Base-by-base conservation (phyloP, 2,329 filamentous ascomycete species). In the Claviceps paspali region DNA sequence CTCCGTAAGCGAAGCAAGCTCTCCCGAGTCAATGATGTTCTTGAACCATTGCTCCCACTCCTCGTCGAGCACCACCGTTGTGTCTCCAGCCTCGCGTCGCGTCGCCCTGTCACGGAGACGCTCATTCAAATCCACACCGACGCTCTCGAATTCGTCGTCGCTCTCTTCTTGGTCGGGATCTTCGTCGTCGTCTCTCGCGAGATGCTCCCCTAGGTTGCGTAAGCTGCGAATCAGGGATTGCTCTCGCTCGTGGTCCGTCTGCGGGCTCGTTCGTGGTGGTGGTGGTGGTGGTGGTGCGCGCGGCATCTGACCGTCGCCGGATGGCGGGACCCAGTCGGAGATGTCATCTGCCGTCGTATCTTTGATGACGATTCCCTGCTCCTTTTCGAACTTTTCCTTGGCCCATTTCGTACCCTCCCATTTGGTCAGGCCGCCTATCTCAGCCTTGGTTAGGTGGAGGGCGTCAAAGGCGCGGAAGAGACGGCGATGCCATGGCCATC, bases 361-460 rank as follows among this genome's bases (percentile, higher is more conserved):
- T 33, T 62, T 58, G 43, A 88, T 84, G 22, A 59, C 60, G 41
- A 81, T 68, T 24, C 76, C 76, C 49, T 85, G 79, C 51, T 87
- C 82, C 40, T 70, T 68, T 62, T 88, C 82, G 52, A 77, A 88
- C 38, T 81, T 73, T 52, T 86, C 79, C 52, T 85, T 79, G 43
- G 82, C 82, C 82, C 82, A 87, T 43, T 78, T 76, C 8, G 82
- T 87, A 40, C 82, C 82, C 61, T 87, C 82, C 82, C 82, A 88
- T 51, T 82, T 79, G 41, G 82, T 86, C 52, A 87, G 64, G 34
- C 66, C 64, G 38, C 73, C 67, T 47, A 88, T 83, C 53, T 88
- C 82, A 47, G 65, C 62, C 40, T 72, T 61, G 6, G 82, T 88
- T 28, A 87, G 64, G 30, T 67, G 68, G 18, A 87, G 66, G 19